Evolutionary conservation across 805 yeast genomes (phyloP), one percentile per base, ranked within the genome.

Genomic region (Wickerhamiella azyma): DNA sequence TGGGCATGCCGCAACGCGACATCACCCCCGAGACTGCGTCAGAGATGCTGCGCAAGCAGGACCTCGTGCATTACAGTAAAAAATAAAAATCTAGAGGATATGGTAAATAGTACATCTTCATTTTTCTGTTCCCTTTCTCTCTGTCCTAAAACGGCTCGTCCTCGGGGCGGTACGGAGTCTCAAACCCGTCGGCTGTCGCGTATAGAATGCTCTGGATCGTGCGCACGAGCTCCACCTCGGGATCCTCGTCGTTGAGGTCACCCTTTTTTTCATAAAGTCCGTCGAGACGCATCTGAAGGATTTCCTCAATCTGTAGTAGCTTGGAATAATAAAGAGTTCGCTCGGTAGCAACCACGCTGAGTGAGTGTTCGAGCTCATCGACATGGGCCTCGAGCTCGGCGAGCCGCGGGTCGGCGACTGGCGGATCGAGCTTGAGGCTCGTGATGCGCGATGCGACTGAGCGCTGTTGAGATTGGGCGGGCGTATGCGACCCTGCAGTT

Each of bases 311-410:
- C 49, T 84, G 94, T 52, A 95, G 72, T 45, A 92, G 67, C 64
- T 89, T 92, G 57, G 81, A 79, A 65, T 84, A 89, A 62, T 92
- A 92, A 57, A 89, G 85, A 61, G 84, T 82, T 51, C 97, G 75
- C 60, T 92, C 70, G 42, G 85, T 66, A 11, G 79, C 75, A 41
- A 78, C 82, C 17, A 79, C 72, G 11, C 79, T 75, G 18, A 73
- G 67, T 48, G 83, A 85, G 4, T 68, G 65, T n/a, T 62, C 64
- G 11, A 70, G 62, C 14, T 56, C 60, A 2, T 58, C 56, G n/a
- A 74, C 59, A 49, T 70, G 63, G n/a, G 68, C 70, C 19, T 65
- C 61, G 30, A 79, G 63, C 53, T 69, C 54, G 35, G 36, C 32
- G 26, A 50, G 14, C 13, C 40, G 43, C 13, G 45, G 45, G 19